Evolutionary conservation across 2,329 filamentous ascomycete genomes (phyloP).

Genomic region (Cordyceps militaris): DNA sequence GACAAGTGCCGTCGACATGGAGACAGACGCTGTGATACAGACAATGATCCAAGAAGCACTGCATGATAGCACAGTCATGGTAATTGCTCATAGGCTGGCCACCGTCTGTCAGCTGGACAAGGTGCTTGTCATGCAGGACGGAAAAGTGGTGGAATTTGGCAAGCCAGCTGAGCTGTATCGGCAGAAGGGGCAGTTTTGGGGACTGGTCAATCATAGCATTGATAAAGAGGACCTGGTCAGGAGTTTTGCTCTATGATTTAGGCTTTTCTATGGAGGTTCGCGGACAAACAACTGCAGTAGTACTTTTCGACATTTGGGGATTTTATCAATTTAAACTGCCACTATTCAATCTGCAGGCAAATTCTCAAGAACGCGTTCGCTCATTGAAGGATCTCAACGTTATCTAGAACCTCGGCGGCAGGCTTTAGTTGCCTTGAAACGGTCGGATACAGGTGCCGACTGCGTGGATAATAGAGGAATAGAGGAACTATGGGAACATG

Average conservation of each 20-base stretch:
- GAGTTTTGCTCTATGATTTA: too few relatives aligned
- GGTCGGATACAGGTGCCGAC: not conserved
- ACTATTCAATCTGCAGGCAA: too few relatives aligned
- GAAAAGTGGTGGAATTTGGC: conserved; percentile 54
- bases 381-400: not conserved
- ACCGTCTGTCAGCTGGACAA: conserved; percentile 63
- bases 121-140: conserved; percentile 57
- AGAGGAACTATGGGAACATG: not conserved
- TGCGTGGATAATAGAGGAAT: not conserved
- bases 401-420: not conserved
- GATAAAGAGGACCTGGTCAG: conserved; percentile 3
- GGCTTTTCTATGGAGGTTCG: too few relatives aligned
- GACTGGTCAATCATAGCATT: not conserved
- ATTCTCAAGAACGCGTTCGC: too few relatives aligned
- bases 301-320: too few relatives aligned
- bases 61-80: conserved; percentile 52
- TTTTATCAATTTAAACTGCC: too few relatives aligned
- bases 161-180: conserved; percentile 48
- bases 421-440: not conserved
- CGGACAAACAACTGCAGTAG: too few relatives aligned
- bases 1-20: conserved; percentile 63
- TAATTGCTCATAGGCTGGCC: conserved; percentile 61
- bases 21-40: conserved; percentile 60
- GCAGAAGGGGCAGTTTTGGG: conserved; percentile 21
- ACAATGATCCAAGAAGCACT: conserved; percentile 46